Evolutionary conservation across 768 basidiomycete genomes (phyloP), one percentile per base, ranked within the genome.

Genomic region (Boletus sensibilis): DNA sequence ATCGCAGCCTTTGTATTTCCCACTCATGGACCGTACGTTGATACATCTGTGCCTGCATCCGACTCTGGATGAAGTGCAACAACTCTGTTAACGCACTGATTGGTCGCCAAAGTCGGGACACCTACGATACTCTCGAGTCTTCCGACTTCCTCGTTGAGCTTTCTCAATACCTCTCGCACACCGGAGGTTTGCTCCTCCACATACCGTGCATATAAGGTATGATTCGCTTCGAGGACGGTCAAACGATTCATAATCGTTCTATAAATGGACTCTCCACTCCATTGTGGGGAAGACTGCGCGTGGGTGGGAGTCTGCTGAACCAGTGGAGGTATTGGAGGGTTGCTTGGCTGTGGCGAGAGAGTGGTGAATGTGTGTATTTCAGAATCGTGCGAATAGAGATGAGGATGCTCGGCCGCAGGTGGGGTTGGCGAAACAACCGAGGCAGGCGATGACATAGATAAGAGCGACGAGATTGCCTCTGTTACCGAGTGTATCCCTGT

Each of bases 201-300:
- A 67, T 97, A 98, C 18, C 85, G 73, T 21, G 86, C 81, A 42
- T 92, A 88, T 4, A 98, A 78, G 0, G 92, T 92, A 46, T 94
- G 89, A 63, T 95, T 97, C 10, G 82, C 81, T 71, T 98, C 95
- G 14, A 98, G 80, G 7, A 84, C 82, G 3, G 84, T 82, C 12
- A 99, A 79, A 8, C 94, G 87, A 63, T 97, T 96, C 85, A 95
- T 95, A 62, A 98, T 99, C 13, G 88, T 92, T 9, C 94, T 88
- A 65, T 97, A 98, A 61, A 99, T 94, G 2, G 93, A 95, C 69
- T 99, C 97, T 23, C 91, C 92, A 13, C 63, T 47, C 53, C 69
- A 60, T 11, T 69, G 68, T 6, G 35, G n/a, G 3, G 57, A 27
- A 41, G 60, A 27, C 2, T 40, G 50, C 11, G 43, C 21, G 12